Base-by-base conservation (phyloP, 1,284 basidiomycete species). In the Meripilus lineatus region DNA sequence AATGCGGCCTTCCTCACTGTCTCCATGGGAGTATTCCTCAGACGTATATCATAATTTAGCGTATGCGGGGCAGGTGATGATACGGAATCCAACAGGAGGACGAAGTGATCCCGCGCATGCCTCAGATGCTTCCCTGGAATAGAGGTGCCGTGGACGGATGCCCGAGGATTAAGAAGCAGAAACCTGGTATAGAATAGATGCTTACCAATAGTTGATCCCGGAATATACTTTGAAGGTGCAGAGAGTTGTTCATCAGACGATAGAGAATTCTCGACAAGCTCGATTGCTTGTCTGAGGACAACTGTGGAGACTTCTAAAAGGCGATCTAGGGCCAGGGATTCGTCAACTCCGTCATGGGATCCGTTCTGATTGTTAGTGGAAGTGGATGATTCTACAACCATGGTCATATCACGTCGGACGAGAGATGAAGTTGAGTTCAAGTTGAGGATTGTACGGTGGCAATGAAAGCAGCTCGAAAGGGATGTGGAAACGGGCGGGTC, bases 121-220 rank as follows among this genome's bases (percentile, higher is more conserved):
- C 88, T 78, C 30, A 90, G 63, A 58, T 90, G 87, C 65, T 90
- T 90, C 39, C 87, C 87, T 89, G 48, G n/a, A n/a, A n/a, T n/a
- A n/a, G n/a, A n/a, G n/a, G n/a, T n/a, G n/a, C n/a, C n/a, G n/a
- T n/a, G n/a, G n/a, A n/a, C 15, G 22, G 18, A 39, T 40, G 21
- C 14, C 20, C 24, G 30, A 32, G 15, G 34, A 33, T 17, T 23
- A 23, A 23, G 20, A 33, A 38, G 22, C 22, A 44, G 26, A 30
- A 8, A 17, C 13, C 5, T 21, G 14, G 15, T 14, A 18, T 3
- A 32, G 0, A 1, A 33, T 42, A 11, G 38, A n/a, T 32, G 46
- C 48, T 35, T 61, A 87, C 87, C 87, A 46, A 90, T 90, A 5
- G 88, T 89, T 10, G 87, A 89, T 14, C 88, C 88, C 21, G 86